Evolutionary conservation across 495 filamentous ascomycete genomes (phyloP).

Genomic region (Recurvomyces mirabilis): DNA sequence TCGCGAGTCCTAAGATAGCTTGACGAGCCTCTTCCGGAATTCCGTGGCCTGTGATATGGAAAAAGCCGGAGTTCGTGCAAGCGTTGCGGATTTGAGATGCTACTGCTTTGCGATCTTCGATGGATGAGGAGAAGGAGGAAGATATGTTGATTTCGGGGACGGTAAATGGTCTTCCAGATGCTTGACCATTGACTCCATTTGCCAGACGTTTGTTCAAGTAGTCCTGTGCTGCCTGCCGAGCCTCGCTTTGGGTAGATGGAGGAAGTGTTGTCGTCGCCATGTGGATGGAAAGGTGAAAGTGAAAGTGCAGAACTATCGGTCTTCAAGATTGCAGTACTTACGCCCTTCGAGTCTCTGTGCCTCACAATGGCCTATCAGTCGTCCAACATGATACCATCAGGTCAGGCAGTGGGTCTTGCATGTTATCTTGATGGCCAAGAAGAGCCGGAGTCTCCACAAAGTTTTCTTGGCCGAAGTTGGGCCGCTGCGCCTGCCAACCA

Average conservation of each 20-base stretch:
- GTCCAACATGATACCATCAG: too few species aligned
- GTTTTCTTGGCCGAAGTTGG: too few species aligned
- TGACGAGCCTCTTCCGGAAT: slow-evolving; percentile 25
- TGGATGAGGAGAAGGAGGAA: background rate
- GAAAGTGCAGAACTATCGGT: too few species aligned
- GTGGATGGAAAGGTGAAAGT: too few species aligned
- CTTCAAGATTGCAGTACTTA: too few species aligned
- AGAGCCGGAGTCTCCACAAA: too few species aligned
- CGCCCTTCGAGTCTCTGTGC: too few species aligned
- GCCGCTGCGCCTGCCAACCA: too few species aligned
- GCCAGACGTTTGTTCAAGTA: slow-evolving; percentile 6
- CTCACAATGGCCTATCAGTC: too few species aligned
- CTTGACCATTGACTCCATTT: background rate
- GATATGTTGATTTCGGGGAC: slow-evolving; percentile 15
- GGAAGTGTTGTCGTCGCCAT: too few species aligned
- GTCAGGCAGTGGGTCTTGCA: too few species aligned
- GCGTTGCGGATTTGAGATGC: slow-evolving; percentile 27
- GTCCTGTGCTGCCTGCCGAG: slow-evolving; percentile 5
- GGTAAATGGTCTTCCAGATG: background rate
- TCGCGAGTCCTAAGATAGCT: slow-evolving; percentile 19
- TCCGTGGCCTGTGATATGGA: slow-evolving; percentile 39
- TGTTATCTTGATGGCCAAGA: too few species aligned
- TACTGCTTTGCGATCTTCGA: slow-evolving; percentile 19
- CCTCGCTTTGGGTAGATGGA: slow-evolving; percentile 10
- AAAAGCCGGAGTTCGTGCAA: slow-evolving; percentile 35